A percentile compares a stretch with the other conserved stretches of the same genome.
Evolutionary conservation across 2,329 filamentous ascomycete genomes (phyloP).

Genomic region (Xylariomycetidae sp.): DNA sequence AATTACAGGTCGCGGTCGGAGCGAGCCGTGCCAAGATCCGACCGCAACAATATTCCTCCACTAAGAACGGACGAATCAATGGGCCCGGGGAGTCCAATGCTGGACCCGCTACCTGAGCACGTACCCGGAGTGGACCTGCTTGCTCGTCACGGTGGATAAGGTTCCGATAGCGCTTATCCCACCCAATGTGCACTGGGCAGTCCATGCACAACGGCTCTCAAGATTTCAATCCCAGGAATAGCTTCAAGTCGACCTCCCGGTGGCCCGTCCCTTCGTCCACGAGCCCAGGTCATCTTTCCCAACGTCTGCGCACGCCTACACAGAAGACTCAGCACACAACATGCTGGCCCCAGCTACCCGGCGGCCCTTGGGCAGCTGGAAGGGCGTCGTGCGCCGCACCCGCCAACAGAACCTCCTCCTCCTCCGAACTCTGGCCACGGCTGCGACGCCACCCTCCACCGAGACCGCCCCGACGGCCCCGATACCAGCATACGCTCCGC

Average conservation of each 20-base stretch:
- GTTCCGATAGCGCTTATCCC: too few species aligned
- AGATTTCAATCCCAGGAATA: too few species aligned
- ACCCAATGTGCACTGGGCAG: too few species aligned
- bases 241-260: too few species aligned
- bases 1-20: constrained; percentile 7
- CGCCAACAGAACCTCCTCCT: constrained; percentile 39
- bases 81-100: too few species aligned
- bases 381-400: constrained; percentile 54
- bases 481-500: constrained; percentile 9
- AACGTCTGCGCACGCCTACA: constrained; percentile 1
- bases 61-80: too few species aligned
- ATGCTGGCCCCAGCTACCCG: constrained; percentile 57
- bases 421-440: constrained; percentile 43
- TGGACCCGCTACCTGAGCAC: too few species aligned
- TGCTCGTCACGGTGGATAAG: too few species aligned
- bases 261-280: neutral
- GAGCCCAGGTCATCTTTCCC: too few species aligned
- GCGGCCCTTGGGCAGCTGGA: constrained; percentile 67
- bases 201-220: too few species aligned
- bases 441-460: too few species aligned
- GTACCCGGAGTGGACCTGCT: too few species aligned
- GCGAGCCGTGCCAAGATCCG: constrained; percentile 10
- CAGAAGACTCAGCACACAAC: constrained; percentile 7
- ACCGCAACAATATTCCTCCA: constrained; percentile 20
- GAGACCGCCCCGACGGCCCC: constrained; percentile 15